Base-by-base conservation (phyloP, 371 early-diverging fungal species). In the Apophysomyces elegans region DNA sequence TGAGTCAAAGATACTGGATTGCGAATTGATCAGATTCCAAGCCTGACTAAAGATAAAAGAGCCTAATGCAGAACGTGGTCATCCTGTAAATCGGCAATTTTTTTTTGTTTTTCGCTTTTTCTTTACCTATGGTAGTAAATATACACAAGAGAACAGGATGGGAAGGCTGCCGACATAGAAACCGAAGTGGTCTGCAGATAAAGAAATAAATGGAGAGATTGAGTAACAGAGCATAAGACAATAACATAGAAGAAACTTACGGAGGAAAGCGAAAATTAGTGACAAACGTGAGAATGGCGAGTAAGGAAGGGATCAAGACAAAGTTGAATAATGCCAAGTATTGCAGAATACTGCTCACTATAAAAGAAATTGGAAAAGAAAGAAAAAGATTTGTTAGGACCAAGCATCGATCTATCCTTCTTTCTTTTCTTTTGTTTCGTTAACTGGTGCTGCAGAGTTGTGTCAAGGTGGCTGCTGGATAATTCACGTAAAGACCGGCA, bases 1-100 rank as follows among this genome's bases (percentile, higher is more conserved):
- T 47, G 72, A 70, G 41, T 79, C 71, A 65, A 83, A 80, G 11
- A 80, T 77, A 37, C 67, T 77, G 9, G 74, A 71, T 56, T 80
- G 76, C 13, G 74, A 79, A 50, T 77, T 75, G 37, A 83, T 69
- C 45, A 83, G 36, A 44, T 83, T 78, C 84, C 84, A 83, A 4
- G 84, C 84, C 56, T 80, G 78, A 58, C 73, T 80, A 21, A 77
- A 77, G 9, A 83, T 78, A 50, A 80, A 80, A 2, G 84, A 80
- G 0, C 83, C 83, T 81, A 5, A n/a, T n/a, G 16, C 8, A 38
- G 13, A 47, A 47, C 47, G 11, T 50, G 1, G 13, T 5, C 13
- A 41, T 8, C 41, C 13, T 26, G 5, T 18, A 16, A 5, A 9
- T 18, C 1, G 8, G 4, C 21, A 8, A 1, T 50, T 50, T 50